A percentile compares a stretch with the other conserved stretches of the same genome.
Conservation (phyloP, 176 grass and related monocot species). For the Eragrostis curvula region DNA sequence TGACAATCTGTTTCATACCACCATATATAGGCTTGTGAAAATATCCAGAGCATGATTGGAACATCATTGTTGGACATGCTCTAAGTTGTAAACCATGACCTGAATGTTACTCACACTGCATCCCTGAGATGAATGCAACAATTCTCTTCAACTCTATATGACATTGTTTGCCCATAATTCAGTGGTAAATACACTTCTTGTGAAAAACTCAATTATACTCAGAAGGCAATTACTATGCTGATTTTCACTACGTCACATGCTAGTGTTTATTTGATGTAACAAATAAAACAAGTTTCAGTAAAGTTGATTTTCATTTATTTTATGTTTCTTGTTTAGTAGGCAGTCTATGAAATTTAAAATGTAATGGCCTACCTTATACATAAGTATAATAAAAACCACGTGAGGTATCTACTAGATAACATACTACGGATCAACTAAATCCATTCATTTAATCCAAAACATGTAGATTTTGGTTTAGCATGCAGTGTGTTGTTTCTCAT, state of each 20-base stretch:
- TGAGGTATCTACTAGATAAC: too few species aligned
- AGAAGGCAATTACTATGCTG: constrained; percentile 13
- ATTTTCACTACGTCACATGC: neutral
- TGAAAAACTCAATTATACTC: neutral
- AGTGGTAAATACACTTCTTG: constrained; percentile 3
- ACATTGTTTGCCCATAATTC: neutral
- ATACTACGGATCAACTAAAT: too few species aligned
- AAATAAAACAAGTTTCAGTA: too few species aligned
- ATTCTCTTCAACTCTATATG: neutral
- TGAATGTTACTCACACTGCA: neutral
- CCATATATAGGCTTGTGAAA: neutral
- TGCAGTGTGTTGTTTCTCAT: too few species aligned
- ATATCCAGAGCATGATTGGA: constrained; percentile 13
- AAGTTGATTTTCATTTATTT: too few species aligned
- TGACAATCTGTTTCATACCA: neutral
- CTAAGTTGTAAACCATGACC: constrained; percentile 21
- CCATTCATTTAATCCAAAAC: too few species aligned
- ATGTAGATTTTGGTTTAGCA: too few species aligned
- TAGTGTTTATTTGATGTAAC: too few species aligned
- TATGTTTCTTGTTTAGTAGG: too few species aligned
- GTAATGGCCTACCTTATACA: too few species aligned
- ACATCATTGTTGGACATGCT: constrained; percentile 30
- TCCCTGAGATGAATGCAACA: neutral
- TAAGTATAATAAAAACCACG: too few species aligned
- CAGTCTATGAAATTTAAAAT: too few species aligned